phyloP scores from a whole-genome alignment of 345 rosid species.

The Raphanus raphanistrum region DNA sequence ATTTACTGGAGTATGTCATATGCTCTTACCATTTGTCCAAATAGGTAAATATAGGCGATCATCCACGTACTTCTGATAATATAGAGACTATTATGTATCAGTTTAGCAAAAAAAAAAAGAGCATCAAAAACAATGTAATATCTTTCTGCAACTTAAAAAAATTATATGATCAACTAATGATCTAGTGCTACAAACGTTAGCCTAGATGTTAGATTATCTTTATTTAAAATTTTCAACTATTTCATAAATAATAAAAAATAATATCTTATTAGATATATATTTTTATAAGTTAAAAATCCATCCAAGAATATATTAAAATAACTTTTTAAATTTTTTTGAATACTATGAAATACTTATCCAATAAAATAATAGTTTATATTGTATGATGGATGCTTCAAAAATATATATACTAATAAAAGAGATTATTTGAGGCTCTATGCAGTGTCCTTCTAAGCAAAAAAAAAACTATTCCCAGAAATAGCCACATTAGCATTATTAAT shows the following conservation, averaged over 20 bases:
- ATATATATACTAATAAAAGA: neutral
- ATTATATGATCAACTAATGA: neutral
- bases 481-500: no score
- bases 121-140: neutral
- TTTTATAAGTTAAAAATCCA: neutral
- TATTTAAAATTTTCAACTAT: neutral
- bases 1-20: neutral
- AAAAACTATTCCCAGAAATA: no score
- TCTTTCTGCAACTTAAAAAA: no score
- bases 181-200: neutral
- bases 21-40: neutral
- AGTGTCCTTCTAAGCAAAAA: no score
- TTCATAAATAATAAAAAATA: neutral
- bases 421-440: no score
- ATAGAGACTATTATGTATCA: neutral
- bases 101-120: neutral
- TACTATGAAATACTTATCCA: neutral
- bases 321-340: no score
- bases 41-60: neutral
- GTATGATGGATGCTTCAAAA: conserved; percentile 9
- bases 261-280: neutral
- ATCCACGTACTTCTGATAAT: conserved; percentile 16
- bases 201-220: neutral
- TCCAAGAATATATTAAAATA: neutral
- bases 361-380: no score